Conservation (phyloP, 2,329 filamentous ascomycete genomes). For the Neopestalotiopsis sp. region DNA sequence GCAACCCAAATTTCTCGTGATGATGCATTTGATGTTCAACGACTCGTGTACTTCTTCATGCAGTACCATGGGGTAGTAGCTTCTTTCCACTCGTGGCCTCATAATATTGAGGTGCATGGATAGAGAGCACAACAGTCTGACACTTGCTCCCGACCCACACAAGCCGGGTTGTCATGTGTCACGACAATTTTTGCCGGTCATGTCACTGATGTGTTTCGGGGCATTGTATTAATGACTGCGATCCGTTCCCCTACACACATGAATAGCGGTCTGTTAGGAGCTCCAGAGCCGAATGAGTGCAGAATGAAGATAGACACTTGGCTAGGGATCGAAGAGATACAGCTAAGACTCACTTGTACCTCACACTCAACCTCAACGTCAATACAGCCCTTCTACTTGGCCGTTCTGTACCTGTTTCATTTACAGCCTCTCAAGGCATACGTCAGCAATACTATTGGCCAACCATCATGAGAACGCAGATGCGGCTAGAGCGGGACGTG, state of each 20-base stretch:
- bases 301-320: neutral
- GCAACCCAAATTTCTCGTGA: constrained; percentile 7
- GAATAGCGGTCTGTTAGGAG: neutral
- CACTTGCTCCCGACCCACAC: constrained; percentile 2
- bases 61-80: neutral
- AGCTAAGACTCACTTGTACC: neutral
- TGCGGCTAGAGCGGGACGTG: constrained; percentile 30
- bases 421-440: constrained; percentile 34
- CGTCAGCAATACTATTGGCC: constrained; percentile 33
- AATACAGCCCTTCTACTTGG: neutral
- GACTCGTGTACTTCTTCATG: constrained; percentile 2
- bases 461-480: constrained; percentile 26
- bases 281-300: neutral
- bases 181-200: neutral
- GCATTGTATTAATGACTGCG: neutral
- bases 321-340: neutral
- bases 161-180: constrained; percentile 2
- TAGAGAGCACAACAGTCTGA: neutral
- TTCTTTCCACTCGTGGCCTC: neutral
- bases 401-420: constrained; percentile 28
- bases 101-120: neutral
- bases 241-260: neutral
- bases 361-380: neutral
- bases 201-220: neutral
- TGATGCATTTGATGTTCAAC: constrained; percentile 7